Evolutionary conservation across 352 stramenopile genomes (phyloP).

Genomic region (Globisporangium perplexum): DNA sequence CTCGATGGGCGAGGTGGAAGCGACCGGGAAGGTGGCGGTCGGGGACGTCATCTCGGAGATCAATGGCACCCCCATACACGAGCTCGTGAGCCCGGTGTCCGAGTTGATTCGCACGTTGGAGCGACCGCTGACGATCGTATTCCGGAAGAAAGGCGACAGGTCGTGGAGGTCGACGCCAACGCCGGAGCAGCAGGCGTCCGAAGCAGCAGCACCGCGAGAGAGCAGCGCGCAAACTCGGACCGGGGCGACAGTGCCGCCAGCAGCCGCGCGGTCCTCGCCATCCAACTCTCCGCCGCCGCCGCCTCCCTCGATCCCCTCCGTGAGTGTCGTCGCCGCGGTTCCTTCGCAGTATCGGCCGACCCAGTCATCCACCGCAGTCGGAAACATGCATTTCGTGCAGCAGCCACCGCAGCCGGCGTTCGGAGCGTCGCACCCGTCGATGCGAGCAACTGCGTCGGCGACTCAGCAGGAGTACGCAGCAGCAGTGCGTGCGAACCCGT

Average conservation of each 20-base stretch:
- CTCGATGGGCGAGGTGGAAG: conserved; percentile 47
- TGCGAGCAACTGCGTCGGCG: background rate
- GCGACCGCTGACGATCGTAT: conserved; percentile 40
- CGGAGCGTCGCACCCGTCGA: background rate
- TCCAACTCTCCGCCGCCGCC: too few species aligned
- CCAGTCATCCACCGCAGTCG: background rate
- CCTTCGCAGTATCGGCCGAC: background rate
- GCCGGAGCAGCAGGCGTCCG: background rate
- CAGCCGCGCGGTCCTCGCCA: background rate
- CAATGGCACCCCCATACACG: conserved; percentile 23
- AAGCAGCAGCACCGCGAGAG: too few species aligned
- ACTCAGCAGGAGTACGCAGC: background rate
- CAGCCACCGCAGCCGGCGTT: background rate
- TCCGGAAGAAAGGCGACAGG: conserved; percentile 8
- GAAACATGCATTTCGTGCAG: background rate
- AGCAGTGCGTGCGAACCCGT: background rate
- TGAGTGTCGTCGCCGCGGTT: background rate
- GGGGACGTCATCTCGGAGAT: conserved; percentile 59
- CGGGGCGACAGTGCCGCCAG: too few species aligned
- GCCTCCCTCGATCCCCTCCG: background rate
- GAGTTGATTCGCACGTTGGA: conserved; percentile 38
- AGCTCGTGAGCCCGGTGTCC: conserved; percentile 34
- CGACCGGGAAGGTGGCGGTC: conserved; percentile 33
- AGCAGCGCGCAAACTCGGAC: too few species aligned
- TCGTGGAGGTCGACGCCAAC: background rate